These are phyloP conservation scores for Pythium brassicae DNA, from an alignment of 352 stramenopile genomes.

Conservation along the genomic window DNA sequence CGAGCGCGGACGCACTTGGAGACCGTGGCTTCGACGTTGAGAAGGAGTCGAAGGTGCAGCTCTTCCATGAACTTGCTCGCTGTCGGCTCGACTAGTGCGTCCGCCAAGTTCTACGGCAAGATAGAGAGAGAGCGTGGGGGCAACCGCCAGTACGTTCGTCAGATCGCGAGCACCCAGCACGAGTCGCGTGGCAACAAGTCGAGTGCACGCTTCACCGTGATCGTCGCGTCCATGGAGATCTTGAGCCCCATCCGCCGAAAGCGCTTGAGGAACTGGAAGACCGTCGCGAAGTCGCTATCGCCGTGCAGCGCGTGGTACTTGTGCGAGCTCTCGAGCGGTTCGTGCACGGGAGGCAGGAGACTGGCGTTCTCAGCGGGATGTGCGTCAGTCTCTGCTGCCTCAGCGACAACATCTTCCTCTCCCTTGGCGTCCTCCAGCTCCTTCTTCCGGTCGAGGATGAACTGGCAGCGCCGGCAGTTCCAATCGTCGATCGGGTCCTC, in stretches of 20 bases:
- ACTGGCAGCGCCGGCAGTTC: slow-evolving; percentile 55
- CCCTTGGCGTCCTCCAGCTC: background rate
- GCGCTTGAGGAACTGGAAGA: slow-evolving; percentile 68
- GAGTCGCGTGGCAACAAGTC: background rate
- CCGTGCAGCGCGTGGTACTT: slow-evolving; percentile 35
- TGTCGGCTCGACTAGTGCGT: slow-evolving; percentile 27
- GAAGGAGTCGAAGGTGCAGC: slow-evolving; percentile 41
- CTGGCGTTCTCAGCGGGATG: background rate
- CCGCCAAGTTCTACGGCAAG: slow-evolving; percentile 24
- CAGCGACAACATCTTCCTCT: background rate
- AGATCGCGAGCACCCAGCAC: too few species aligned
- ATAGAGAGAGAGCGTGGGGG: background rate
- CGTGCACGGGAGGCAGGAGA: slow-evolving; percentile 31
- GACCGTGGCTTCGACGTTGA: slow-evolving; percentile 38
- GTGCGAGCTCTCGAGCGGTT: slow-evolving; percentile 21
- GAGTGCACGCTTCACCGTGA: slow-evolving; percentile 6
- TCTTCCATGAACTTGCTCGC: slow-evolving; percentile 33
- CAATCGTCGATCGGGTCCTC: slow-evolving; percentile 40
- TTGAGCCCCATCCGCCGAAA: slow-evolving; percentile 57
- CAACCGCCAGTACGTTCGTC: background rate
- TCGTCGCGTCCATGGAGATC: slow-evolving; percentile 32
- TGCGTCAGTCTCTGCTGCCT: slow-evolving; percentile 8
- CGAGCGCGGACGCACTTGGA: slow-evolving; percentile 31
- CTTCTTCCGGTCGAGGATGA: slow-evolving; percentile 33
- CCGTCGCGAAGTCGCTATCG: slow-evolving; percentile 44